Evolutionary conservation across 306 rosid genomes (phyloP), one percentile per base, ranked within the genome.

Genomic region (Lathyrus aphaca): DNA sequence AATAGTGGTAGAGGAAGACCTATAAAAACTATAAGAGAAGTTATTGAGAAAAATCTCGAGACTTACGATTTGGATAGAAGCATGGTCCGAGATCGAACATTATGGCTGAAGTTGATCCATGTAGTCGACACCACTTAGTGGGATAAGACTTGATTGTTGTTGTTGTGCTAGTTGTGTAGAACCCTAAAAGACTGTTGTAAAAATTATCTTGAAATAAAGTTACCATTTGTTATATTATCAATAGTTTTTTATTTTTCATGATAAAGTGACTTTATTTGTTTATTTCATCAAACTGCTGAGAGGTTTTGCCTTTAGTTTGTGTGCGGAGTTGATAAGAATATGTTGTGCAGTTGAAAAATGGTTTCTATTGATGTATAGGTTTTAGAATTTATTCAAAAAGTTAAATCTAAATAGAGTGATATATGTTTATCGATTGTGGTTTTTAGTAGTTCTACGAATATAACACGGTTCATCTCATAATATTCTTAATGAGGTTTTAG

Each of bases 391-490:
- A 21, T 44, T 3, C 12, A 14, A 54, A 61, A 16, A 29, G 30
- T 43, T 48, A 2, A 13, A 23, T 60, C 50, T 39, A 75, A 74
- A 23, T 48, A 69, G 37, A 76, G 49, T 25, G 17, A 50, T 62
- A 5, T 39, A 32, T 13, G 64, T 57, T 75, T 45, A 37, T 44
- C 54, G 49, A 13, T 61, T 64, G 30, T 70, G 55, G 35, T 6
- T 49, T 74, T 75, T 55, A 69, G 73, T 59, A 19, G 17, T 65
- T 80, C 45, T 69, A 15, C 16, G 58, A 54, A 57, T 30, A 70
- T 58, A 13, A 65, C 42, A 8, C 18, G 54, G 76, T 61, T 32
- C 25, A 35, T 46, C n/a, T 18, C 17, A 29, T 38, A 5, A 64
- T 77, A 56, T 45, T 39, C 49, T 64, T 69, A 44, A 13, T 21